These are phyloP conservation scores for Hippophae gyantsensis DNA, from an alignment of 306 rosid genomes.

Conservation along the genomic window DNA sequence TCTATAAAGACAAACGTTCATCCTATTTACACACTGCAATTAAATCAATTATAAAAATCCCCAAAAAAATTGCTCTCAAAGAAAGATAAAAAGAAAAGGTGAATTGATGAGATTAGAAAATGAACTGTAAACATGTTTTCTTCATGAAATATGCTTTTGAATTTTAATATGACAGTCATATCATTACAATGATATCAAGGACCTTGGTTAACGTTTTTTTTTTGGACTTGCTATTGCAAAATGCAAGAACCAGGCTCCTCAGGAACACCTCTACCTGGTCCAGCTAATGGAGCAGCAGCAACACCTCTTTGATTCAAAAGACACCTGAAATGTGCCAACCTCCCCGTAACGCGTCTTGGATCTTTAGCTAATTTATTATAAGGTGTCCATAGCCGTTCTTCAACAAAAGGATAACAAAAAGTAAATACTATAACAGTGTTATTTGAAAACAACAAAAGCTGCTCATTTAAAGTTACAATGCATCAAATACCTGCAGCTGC, in stretches of 20 bases:
- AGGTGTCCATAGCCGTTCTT: conserved; percentile 40
- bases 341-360: conserved; percentile 25
- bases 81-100: too few relatives aligned
- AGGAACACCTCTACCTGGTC: conserved; percentile 31
- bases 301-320: conserved; percentile 38
- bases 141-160: too few relatives aligned
- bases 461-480: not conserved
- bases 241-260: conserved; percentile 36
- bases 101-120: too few relatives aligned
- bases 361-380: conserved; percentile 30
- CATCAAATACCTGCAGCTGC: conserved; percentile 36
- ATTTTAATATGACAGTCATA: too few relatives aligned
- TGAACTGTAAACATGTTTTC: too few relatives aligned
- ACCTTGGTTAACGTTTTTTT: too few relatives aligned
- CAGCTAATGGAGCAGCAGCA: conserved; percentile 33
- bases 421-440: not conserved
- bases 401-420: not conserved
- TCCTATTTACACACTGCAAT: too few relatives aligned
- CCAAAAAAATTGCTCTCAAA: too few relatives aligned
- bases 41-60: too few relatives aligned
- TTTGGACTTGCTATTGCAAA: conserved; percentile 13
- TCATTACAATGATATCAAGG: not conserved
- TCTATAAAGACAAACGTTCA: too few relatives aligned
- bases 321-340: conserved; percentile 37
- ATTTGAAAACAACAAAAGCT: not conserved